A percentile compares a stretch with the other conserved stretches of the same genome.
These are phyloP conservation scores for Solanum corneliomulleri DNA, from an alignment of 257 asterid species.

Conservation along the genomic window DNA sequence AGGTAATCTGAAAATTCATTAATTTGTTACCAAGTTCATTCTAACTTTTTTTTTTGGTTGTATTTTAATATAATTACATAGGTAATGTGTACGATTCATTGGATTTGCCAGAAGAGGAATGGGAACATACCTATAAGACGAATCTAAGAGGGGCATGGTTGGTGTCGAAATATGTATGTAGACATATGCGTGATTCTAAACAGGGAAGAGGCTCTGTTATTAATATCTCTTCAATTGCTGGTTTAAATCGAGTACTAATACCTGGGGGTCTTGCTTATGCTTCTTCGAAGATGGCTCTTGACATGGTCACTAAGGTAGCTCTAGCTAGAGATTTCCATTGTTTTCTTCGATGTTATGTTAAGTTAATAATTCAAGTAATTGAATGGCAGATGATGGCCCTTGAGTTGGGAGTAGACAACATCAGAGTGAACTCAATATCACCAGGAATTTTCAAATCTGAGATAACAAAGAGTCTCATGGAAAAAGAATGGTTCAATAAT, in stretches of 20 bases:
- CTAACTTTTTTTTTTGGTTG: too few species aligned
- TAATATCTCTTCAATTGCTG: constrained; percentile 23
- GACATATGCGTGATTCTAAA: constrained; percentile 13
- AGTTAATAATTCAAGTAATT: too few species aligned
- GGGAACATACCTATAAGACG: constrained; percentile 12
- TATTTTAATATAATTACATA: neutral
- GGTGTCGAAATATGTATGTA: constrained; percentile 17
- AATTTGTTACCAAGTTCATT: too few species aligned
- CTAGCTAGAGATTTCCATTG: too few species aligned
- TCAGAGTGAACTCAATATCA: neutral
- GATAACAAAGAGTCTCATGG: neutral
- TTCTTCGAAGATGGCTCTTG: constrained; percentile 11
- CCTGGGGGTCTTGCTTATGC: constrained; percentile 10
- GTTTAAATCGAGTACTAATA: constrained; percentile 9
- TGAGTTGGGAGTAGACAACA: neutral
- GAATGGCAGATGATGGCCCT: too few species aligned
- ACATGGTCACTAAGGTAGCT: too few species aligned
- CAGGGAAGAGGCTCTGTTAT: constrained; percentile 24
- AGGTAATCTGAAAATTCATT: neutral
- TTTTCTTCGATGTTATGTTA: too few species aligned
- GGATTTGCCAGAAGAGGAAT: constrained; percentile 14
- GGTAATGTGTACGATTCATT: constrained; percentile 17
- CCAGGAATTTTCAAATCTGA: neutral
- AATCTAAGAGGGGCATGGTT: constrained; percentile 24
- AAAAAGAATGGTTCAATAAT: neutral